Evolutionary conservation across 257 asterid species (phyloP), one percentile per base, ranked within the genome.

Genomic region (Solanum stenotomum): DNA sequence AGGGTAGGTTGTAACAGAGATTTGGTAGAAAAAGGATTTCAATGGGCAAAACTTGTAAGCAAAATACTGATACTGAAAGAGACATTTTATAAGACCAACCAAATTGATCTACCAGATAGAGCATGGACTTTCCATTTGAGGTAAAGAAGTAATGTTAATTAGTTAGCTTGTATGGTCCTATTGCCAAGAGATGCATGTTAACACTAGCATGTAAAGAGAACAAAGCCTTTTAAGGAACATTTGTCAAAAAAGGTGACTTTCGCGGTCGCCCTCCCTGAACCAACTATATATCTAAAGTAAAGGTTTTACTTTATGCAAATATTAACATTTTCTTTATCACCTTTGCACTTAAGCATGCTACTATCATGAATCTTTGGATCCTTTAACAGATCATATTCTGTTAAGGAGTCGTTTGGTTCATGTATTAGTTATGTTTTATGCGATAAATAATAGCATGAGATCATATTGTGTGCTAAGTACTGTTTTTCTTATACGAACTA

Each of bases 41-140:
- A 76, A 76, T 38, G 83, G 76, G 84, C 77, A 87, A 83, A 59
- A 79, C 90, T 88, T 91, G 81, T 85, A 88, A 86, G 91, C 90
- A 86, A 89, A 87, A 88, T 82, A 82, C 38, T 85, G 90, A 88
- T 82, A 82, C 76, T 85, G 90, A 77, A 65, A 87, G 91, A 83
- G 90, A 88, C 89, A 77, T 38, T 71, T 38, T 61, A 49, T 44
- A 68, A 77, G 84, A 38, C 84, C 34, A 77, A 38, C 84, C 84
- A 77, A 77, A 38, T 65, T n/a, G 1, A 65, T 77, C 59, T 59
- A 65, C 22, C 0, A 76, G 72, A 27, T 23, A 76, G 83, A 76
- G 56, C 56, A 76, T 76, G 0, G 16, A 76, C 83, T 76, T 76
- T 74, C 82, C 82, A 23, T 67, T 67, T 76, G 49, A 76, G 31